Evolutionary conservation across 768 basidiomycete species (phyloP), one percentile per base, ranked within the genome.

Genomic region (Pleurotus citrinopileatus): DNA sequence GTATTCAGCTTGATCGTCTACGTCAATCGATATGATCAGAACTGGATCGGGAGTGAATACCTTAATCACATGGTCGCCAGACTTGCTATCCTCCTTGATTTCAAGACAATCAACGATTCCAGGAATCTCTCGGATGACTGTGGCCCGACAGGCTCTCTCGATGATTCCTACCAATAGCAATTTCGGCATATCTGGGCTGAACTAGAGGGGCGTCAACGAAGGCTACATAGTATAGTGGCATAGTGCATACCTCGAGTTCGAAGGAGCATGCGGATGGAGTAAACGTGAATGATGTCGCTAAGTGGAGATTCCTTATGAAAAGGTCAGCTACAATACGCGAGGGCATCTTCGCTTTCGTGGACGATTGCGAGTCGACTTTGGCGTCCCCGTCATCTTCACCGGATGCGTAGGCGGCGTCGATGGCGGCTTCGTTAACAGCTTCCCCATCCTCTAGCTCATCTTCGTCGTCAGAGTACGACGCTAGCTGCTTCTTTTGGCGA

Each of bases 161-260:
- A 98, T 80, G 57, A 99, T 84, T 43, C 94, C 96, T 44, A 98
- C 93, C 38, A 99, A 79, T 19, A 99, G 77, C 28, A 99, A 78
- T 70, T 98, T 98, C 9, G 94, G 94, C 66, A 94, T 87, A 61
- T 91, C 84, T 40, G 89, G 81, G 9, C 81, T 75, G 73, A 98
- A 95, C 94, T 98, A 57, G n/a, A 57, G 17, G 54, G 47, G 45
- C 44, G 29, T 57, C 48, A 27, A 48, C 42, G 4, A 51, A 27
- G 34, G 23, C 3, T 47, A 12, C n/a, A 51, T 36, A 34, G 23
- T 15, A 52, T 28, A 27, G 53, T n/a, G 10, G 19, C 51, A 19
- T 52, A 15, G 46, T 20, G 69, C 86, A 61, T 63, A 94, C 96
- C 76, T 94, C 85, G 13, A 99, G 80, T 55, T 86, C 82, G 66